Base-by-base conservation (phyloP, 495 filamentous ascomycete genomes). In the Hapsidospora chrysogenum region DNA sequence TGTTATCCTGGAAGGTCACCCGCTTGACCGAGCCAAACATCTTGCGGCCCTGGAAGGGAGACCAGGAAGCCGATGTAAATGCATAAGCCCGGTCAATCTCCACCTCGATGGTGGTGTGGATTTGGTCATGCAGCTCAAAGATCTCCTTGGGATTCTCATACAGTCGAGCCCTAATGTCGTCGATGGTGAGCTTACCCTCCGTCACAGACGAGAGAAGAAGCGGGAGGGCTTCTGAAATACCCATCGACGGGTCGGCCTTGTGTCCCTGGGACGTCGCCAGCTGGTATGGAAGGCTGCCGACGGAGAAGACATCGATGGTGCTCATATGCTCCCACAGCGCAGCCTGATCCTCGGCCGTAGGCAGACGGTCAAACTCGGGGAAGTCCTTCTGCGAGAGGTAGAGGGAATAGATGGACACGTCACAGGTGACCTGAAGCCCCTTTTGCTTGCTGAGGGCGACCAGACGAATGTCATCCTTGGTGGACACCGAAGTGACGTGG, bases 121-220 rank as follows among this genome's bases (percentile, higher is more conserved):
- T 58, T 50, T 89, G 82, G 42, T 89, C 82, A 42, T 89, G 82
- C 31, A 89, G 66, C 59, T 87, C 80, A 39, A 87, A 89, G 41
- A 89, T 89, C 45, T 68, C 70, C 63, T 78, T 84, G 14, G 82
- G 82, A 44, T 85, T 85, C 42, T 84, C 75, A 46, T 87, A 78
- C 2, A 89, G 65, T 13, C 76, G 69, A 18, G 61, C 49, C 37
- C 64, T 74, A 49, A 89, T 62, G 45, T 86, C 80, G 19, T 85
- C 76, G 20, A 84, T 54, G 1, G 76, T 81, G 43, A 89, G 53
- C 41, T 63, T 74, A 36, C 81, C 80, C 49, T 85, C 78, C 11
- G 74, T 63, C 18, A 85, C 78, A 20, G 82, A 80, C 29, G 78
- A 84, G 47, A 85, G 69, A 31, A 89, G 66, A 14, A 87, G 64